Conservation (phyloP, 768 basidiomycete species). For the Kwoniella botswanensis region DNA sequence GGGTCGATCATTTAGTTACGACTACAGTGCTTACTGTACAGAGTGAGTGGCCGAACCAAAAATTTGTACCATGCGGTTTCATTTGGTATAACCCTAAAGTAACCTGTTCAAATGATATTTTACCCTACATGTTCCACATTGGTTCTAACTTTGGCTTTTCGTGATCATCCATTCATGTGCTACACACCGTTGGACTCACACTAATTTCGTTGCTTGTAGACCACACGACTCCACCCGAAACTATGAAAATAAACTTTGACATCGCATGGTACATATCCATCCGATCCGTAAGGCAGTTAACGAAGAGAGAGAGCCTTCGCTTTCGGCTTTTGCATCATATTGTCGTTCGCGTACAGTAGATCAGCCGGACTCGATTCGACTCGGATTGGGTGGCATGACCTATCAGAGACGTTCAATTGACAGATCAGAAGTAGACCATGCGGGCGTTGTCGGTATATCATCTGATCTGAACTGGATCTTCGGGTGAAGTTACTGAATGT, state of each 20-base stretch:
- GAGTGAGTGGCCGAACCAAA: no score
- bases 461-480: not conserved
- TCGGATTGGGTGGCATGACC: no score
- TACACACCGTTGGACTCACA: no score
- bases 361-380: no score
- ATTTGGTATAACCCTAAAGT: not conserved
- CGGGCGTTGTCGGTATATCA: not conserved
- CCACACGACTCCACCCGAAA: not conserved
- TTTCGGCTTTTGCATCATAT: not conserved
- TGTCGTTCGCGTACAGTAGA: no score
- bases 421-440: not conserved
- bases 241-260: not conserved
- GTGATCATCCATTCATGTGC: no score
- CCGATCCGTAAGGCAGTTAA: not conserved
- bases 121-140: not conserved
- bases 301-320: not conserved
- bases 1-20: not conserved
- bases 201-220: not conserved
- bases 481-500: constrained; percentile 2
- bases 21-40: no score
- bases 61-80: not conserved
- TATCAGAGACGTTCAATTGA: not conserved
- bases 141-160: not conserved
- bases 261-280: not conserved
- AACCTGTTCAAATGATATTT: not conserved